phyloP scores from a whole-genome alignment of 108 stramenopile genomes.

The Parmales sp. region DNA sequence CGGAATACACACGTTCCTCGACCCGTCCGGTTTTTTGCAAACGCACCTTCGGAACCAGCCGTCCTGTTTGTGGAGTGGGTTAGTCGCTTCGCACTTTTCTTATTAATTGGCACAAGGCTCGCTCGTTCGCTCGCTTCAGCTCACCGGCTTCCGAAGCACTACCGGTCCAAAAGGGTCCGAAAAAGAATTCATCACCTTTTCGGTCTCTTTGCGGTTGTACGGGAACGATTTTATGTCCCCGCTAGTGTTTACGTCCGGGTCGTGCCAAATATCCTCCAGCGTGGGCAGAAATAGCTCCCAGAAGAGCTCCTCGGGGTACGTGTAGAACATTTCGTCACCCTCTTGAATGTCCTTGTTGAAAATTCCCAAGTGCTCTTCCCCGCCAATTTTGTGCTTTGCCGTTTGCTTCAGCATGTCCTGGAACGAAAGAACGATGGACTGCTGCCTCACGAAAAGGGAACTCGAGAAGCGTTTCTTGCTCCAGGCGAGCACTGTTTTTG shows the following conservation, averaged over 20 bases:
- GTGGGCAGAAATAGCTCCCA: slow-evolving; percentile 32
- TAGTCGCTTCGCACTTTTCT: slow-evolving; percentile 19
- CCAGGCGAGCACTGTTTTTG: slow-evolving; percentile 32
- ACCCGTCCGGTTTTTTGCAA: slow-evolving; percentile 18
- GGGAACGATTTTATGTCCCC: slow-evolving; percentile 30
- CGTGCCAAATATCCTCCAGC: slow-evolving; percentile 28
- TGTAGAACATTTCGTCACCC: slow-evolving; percentile 11
- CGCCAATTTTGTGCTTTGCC: slow-evolving; percentile 19
- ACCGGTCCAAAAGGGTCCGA: slow-evolving; percentile 1
- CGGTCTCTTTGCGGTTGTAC: slow-evolving; percentile 25
- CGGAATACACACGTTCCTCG: slow-evolving; percentile 20
- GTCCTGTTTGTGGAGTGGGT: slow-evolving; percentile 12
- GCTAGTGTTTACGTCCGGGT: neutral
- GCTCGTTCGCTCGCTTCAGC: neutral
- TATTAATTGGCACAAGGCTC: neutral
- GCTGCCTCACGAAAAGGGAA: slow-evolving; percentile 18
- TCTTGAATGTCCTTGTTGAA: slow-evolving; percentile 4
- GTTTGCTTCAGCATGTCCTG: slow-evolving; percentile 27
- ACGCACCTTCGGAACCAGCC: slow-evolving; percentile 29
- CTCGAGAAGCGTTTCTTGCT: slow-evolving; percentile 23
- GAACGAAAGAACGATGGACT: slow-evolving; percentile 26
- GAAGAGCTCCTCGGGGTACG: slow-evolving; percentile 32
- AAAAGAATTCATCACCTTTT: slow-evolving; percentile 15
- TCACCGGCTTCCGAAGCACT: neutral
- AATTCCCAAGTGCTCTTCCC: slow-evolving; percentile 21